Base-by-base conservation (phyloP, 2,329 filamentous ascomycete species). In the Alternaria tenuissima region DNA sequence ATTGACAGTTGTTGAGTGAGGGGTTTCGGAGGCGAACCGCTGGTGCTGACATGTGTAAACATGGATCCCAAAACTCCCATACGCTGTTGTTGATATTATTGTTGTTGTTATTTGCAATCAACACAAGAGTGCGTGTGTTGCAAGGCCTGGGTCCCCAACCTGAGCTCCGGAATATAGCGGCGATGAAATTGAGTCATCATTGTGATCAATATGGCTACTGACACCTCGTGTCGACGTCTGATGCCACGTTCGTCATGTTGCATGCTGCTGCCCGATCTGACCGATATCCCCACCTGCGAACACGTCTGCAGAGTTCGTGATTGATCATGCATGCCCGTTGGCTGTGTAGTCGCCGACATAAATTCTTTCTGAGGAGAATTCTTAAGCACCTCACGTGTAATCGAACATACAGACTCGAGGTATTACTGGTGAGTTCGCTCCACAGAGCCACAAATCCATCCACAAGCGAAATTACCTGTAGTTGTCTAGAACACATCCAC, bases 401-500 rank as follows among this genome's bases (percentile, higher is more conserved):
- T 38, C 53, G 48, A 48, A n/a, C 24, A 52, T 9, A 38, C 5
- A 41, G 12, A 36, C 28, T 55, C 43, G 22, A 43, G 20, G 20
- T 48, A 8, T 26, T 11, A 51, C 46, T 55, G 52, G 44, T 38
- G 42, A 34, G 18, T 14, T 8, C 12, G 34, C 46, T 57, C 53
- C 54, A 57, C 42, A n/a, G 24, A 16, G 22, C 42, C 48, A 44
- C 46, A 51, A 57, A 52, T 12, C 38, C 26, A 48, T 7, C 22
- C 47, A 52, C 42, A 61, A 61, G 58, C 58, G 58, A 57, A 38
- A 61, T 61, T 61, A 47, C 58, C 30, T 48, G 20, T 42, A 22
- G 8, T 41, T 51, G 47, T 61, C 58, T 52, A 53, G 58, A 61
- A 57, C 52, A 36, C 28, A 42, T 46, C 22, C 24, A 39, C 46